Evolutionary conservation across 2,329 filamentous ascomycete genomes (phyloP), one percentile per base, ranked within the genome.

Genomic region (Colletotrichum sublineola): DNA sequence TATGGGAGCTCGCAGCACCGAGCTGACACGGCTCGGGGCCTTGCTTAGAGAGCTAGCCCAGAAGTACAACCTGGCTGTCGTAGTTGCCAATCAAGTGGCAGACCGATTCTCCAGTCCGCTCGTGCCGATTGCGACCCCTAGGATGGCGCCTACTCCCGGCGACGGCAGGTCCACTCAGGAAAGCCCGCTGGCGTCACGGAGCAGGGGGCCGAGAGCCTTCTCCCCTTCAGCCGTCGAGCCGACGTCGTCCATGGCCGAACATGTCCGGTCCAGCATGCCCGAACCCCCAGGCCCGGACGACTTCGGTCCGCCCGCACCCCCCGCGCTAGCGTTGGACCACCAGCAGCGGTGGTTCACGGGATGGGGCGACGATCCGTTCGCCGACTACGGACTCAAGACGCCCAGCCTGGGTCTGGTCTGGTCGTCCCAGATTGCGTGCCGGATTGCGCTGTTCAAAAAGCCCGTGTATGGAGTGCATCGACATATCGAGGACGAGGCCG

Each of bases 301-400:
- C 56, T 69, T 76, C 12, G 78, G 77, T 3, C 79, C 80, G 2
- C 79, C 81, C 18, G 78, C 80, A 1, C 83, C 83, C 0, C 81
- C 87, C 15, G 89, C 91, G 0, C 86, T 98, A 48, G 88, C 90
- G 42, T 88, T 98, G 11, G 92, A 97, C 77, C 93, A 98, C 81
- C 96, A 98, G 82, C 94, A 98, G 80, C 89, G 93, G 55, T 98
- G 95, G 90, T 97, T 98, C 82, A 97, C 95, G 5, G 95, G 96
- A 74, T 98, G 96, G 96, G 95, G 96, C 31, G 94, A 97, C 80
- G 86, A 91, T 68, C 84, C 87, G 20, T 77, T 82, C 36, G 80
- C 83, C 29, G 78, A 82, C 15, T 80, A 84, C 61, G 81, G 83
- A 36, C 82, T 92, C 67, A 98, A 98, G 82, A 97, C 94, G 0